Evolutionary conservation across 2,329 filamentous ascomycete species (phyloP).

Genomic region (Alternaria incomplexa): DNA sequence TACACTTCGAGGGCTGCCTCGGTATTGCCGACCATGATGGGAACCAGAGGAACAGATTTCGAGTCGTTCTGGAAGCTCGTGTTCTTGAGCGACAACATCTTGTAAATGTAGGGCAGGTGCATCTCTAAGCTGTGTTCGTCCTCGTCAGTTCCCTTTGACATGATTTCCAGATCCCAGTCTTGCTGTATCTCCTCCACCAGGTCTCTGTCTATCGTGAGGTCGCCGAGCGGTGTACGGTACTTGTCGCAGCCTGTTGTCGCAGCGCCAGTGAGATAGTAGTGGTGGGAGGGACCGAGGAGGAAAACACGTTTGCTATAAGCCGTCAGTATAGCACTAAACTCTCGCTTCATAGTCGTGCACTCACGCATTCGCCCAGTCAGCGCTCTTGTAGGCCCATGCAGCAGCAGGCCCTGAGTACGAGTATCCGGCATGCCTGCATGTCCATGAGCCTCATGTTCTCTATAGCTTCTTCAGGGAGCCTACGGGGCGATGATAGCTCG

Average conservation of each 20-base stretch:
- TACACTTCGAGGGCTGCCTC: slow-evolving; percentile 68
- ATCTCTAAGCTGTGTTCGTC: slow-evolving; percentile 95
- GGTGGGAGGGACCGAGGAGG: slow-evolving; percentile 90
- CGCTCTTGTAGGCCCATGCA: slow-evolving; percentile 90
- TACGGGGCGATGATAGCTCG: slow-evolving; percentile 93
- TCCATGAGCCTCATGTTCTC: slow-evolving; percentile 34
- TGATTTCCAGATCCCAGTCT: slow-evolving; percentile 50
- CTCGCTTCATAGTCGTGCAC: slow-evolving; percentile 30
- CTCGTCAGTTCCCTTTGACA: slow-evolving; percentile 72
- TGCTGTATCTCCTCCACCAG: slow-evolving; percentile 56
- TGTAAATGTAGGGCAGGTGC: slow-evolving; percentile 93
- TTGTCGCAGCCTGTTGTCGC: slow-evolving; percentile 74
- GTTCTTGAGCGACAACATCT: slow-evolving; percentile 64
- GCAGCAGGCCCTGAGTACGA: slow-evolving; percentile 89
- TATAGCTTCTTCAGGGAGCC: slow-evolving; percentile 45
- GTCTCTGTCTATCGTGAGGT: slow-evolving; percentile 68
- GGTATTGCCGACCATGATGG: slow-evolving; percentile 84
- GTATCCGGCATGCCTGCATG: slow-evolving; percentile 86
- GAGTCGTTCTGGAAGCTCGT: slow-evolving; percentile 45
- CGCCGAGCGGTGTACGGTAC: slow-evolving; percentile 77
- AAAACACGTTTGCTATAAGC: slow-evolving; percentile 78
- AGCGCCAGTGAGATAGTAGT: slow-evolving; percentile 77
- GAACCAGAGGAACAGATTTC: slow-evolving; percentile 76
- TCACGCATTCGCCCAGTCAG: slow-evolving; percentile 79
- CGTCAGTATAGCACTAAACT: not conserved